Evolutionary conservation across 1,139 yeast species (phyloP), one percentile per base, ranked within the genome.

Genomic region (Hanseniaspora uvarum): DNA sequence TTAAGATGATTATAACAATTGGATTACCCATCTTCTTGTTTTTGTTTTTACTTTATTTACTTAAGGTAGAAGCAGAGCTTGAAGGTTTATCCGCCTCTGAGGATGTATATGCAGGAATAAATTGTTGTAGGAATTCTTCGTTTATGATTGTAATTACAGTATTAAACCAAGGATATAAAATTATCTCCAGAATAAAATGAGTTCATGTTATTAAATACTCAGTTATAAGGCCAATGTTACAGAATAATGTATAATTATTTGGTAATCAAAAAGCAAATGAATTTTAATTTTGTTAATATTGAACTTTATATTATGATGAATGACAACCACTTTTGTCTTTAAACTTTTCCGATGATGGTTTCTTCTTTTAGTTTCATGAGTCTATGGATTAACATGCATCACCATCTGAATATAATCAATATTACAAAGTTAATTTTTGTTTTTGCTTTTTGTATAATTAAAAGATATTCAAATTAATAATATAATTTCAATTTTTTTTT

Each of bases 341-440:
- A 48, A 50, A 44, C 43, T 39, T 49, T 48, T 50, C 56, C 56
- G 56, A 54, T 51, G 56, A 54, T 54, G 56, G 56, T 54, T 43
- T 43, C 46, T 40, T 45, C 39, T 34, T 30, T 43, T 36, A 41
- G 48, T 61, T 61, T 65, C 63, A 65, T 68, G 72, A 74, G 70
- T 72, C 83, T 76, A 71, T 70, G 80, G 79, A 74, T 76, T 75
- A 40, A 79, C 92, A 83, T 83, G 94, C 94, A 83, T 83, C 92
- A 83, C 94, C 94, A 83, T 81, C 92, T 83, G 92, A 83, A 53
- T 31, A 36, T 28, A 23, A 33, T 46, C 51, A 48, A 39, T 28
- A 45, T 40, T 46, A 28, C 44, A 28, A 21, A 26, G 46, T 50
- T 49, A 10, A 43, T 19, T 28, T 34, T 40, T n/a, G n/a, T 31